Evolutionary conservation across 2,329 filamentous ascomycete genomes (phyloP).

Genomic region (Cadophora gregata): DNA sequence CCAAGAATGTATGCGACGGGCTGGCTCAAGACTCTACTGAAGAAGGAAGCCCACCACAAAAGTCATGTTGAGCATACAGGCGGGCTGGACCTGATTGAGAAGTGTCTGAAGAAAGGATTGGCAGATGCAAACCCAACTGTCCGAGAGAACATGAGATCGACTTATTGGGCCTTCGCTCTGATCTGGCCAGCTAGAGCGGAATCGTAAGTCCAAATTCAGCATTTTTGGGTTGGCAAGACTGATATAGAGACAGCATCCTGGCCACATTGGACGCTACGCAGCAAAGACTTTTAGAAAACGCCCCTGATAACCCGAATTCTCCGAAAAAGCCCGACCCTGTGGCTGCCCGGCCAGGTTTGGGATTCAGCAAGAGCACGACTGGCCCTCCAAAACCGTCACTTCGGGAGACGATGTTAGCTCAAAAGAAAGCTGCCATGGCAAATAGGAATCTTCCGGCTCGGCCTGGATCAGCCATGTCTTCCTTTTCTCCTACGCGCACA

Average conservation of each 20-base stretch:
- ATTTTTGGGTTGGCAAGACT: constrained; percentile 26
- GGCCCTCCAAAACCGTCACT: constrained; percentile 66
- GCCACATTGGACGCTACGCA: constrained; percentile 78
- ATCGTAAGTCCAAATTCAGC: constrained; percentile 56
- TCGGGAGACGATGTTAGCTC: constrained; percentile 83
- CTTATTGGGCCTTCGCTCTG: constrained; percentile 83
- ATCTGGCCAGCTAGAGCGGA: constrained; percentile 82
- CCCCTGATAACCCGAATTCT: constrained; percentile 80
- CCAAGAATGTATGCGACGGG: constrained; percentile 78
- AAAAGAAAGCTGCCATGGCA: constrained; percentile 68
- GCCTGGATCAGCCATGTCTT: constrained; percentile 69
- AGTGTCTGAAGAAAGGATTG: constrained; percentile 88
- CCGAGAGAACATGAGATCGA: constrained; percentile 81
- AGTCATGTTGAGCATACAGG: constrained; percentile 83
- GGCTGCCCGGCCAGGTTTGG: constrained; percentile 59
- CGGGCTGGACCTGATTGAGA: constrained; percentile 82
- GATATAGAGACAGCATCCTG: constrained; percentile 67
- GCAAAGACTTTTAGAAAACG: constrained; percentile 80
- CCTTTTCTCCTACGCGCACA: constrained; percentile 59
- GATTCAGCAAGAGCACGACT: constrained; percentile 68
- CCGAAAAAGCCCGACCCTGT: constrained; percentile 60
- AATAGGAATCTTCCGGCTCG: constrained; percentile 59
- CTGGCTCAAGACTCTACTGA: constrained; percentile 85
- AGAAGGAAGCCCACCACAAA: constrained; percentile 79
- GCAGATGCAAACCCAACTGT: constrained; percentile 88